A percentile compares a stretch with the other conserved stretches of the same genome.
Conservation (phyloP, 306 rosid genomes). For the Lathyrus tuberosus region DNA sequence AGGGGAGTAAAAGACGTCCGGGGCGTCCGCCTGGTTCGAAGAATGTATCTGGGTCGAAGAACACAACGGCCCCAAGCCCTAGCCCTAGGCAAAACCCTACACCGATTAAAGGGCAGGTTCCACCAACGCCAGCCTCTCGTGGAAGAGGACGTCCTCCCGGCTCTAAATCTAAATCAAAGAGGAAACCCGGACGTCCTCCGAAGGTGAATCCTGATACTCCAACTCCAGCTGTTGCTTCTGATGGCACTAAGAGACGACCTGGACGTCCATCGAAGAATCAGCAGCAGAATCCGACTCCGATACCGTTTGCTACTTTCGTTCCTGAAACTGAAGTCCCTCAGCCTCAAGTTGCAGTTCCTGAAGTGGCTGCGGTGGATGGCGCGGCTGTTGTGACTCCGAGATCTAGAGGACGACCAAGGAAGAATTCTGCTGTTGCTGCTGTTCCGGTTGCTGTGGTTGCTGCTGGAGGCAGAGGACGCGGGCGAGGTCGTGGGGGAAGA, state of each 20-base stretch:
- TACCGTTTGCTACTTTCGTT: constrained; percentile 51
- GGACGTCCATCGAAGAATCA: constrained; percentile 72
- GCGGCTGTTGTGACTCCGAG: constrained; percentile 23
- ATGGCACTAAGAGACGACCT: constrained; percentile 54
- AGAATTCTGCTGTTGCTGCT: constrained; percentile 9
- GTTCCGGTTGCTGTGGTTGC: background rate
- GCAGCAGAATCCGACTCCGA: constrained; percentile 50
- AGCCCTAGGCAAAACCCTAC: background rate
- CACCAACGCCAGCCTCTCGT: background rate
- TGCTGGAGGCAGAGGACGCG: background rate
- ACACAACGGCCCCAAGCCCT: constrained; percentile 2
- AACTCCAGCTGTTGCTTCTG: background rate
- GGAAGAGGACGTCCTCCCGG: constrained; percentile 77
- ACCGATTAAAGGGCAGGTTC: background rate
- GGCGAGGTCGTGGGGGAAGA: constrained; percentile 29
- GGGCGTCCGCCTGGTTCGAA: constrained; percentile 57
- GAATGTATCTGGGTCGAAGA: background rate
- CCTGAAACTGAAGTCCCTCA: too few species aligned
- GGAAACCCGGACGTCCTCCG: constrained; percentile 60
- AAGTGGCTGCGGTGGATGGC: background rate
- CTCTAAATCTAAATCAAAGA: constrained; percentile 32
- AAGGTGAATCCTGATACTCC: constrained; percentile 41
- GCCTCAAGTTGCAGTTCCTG: background rate
- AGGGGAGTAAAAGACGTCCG: constrained; percentile 40
- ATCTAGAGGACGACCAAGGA: constrained; percentile 73